Conservation (phyloP, 768 basidiomycete genomes). For the Mrakia gelida region DNA sequence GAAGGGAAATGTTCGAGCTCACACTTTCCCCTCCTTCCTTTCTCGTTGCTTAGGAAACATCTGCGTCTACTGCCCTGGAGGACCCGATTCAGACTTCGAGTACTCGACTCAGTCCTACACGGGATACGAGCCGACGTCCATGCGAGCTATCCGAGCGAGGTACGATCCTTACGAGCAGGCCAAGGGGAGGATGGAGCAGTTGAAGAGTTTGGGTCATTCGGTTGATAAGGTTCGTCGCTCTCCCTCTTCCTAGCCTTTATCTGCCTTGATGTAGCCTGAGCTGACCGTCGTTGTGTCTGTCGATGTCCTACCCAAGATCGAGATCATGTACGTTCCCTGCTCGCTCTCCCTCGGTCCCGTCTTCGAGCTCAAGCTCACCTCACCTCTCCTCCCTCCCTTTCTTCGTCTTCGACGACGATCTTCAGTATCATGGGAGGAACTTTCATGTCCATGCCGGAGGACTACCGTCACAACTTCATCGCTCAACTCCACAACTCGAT, state of each 20-base stretch:
- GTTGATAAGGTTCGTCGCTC: slow-evolving; percentile 68
- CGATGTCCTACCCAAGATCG: slow-evolving; percentile 48
- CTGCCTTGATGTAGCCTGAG: neutral
- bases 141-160: slow-evolving; percentile 95
- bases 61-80: slow-evolving; percentile 98
- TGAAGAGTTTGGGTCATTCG: slow-evolving; percentile 90
- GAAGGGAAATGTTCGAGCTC: neutral
- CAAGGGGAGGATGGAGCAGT: slow-evolving; percentile 86
- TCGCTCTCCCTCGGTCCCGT: neutral
- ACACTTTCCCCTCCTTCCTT: neutral
- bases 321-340: slow-evolving; percentile 44
- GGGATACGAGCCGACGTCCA: slow-evolving; percentile 94
- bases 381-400: neutral
- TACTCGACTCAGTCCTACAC: slow-evolving; percentile 89
- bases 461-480: slow-evolving; percentile 86
- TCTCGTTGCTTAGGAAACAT: slow-evolving; percentile 61
- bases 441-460: slow-evolving; percentile 99
- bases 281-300: neutral
- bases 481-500: slow-evolving; percentile 96
- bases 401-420: slow-evolving; percentile 46
- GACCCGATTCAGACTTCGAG: slow-evolving; percentile 98
- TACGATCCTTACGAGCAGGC: slow-evolving; percentile 98
- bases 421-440: slow-evolving; percentile 98
- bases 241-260: neutral
- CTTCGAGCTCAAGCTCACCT: neutral